Conservation (phyloP, 805 yeast species). For the Naumovozyma dairenensis region DNA sequence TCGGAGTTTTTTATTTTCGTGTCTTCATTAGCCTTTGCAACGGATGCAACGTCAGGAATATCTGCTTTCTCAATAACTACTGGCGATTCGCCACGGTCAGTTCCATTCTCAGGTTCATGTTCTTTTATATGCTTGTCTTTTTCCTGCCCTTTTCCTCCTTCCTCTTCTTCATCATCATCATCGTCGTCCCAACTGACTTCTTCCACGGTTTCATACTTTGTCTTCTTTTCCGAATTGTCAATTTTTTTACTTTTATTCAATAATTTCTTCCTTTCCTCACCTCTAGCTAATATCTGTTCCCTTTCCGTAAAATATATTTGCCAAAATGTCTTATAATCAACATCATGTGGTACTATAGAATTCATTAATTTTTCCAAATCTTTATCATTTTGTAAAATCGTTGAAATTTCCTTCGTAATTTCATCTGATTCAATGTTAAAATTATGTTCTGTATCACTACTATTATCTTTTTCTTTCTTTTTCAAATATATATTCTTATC, state of each 20-base stretch:
- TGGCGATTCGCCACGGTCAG: constrained; percentile 20
- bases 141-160: constrained; percentile 5
- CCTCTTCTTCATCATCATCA: constrained; percentile 8
- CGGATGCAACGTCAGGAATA: constrained; percentile 27
- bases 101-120: constrained; percentile 3
- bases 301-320: constrained; percentile 50
- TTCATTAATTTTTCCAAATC: constrained; percentile 48
- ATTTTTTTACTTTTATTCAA: constrained; percentile 35
- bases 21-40: background rate
- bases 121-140: too few species aligned
- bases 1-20: constrained; percentile 18
- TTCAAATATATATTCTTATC: constrained; percentile 38
- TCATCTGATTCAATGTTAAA: constrained; percentile 32
- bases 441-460: constrained; percentile 18
- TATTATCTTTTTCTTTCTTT: constrained; percentile 5
- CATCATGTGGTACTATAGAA: constrained; percentile 53
- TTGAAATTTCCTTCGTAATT: constrained; percentile 42
- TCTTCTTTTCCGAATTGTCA: constrained; percentile 28
- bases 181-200: constrained; percentile 32
- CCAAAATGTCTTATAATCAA: constrained; percentile 65
- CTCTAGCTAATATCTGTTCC: constrained; percentile 46
- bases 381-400: constrained; percentile 38
- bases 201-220: constrained; percentile 21
- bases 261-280: constrained; percentile 54
- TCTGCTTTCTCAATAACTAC: constrained; percentile 41